These are phyloP conservation scores for Lachnellula suecica DNA, from an alignment of 2,329 filamentous ascomycete species.

Conservation along the genomic window DNA sequence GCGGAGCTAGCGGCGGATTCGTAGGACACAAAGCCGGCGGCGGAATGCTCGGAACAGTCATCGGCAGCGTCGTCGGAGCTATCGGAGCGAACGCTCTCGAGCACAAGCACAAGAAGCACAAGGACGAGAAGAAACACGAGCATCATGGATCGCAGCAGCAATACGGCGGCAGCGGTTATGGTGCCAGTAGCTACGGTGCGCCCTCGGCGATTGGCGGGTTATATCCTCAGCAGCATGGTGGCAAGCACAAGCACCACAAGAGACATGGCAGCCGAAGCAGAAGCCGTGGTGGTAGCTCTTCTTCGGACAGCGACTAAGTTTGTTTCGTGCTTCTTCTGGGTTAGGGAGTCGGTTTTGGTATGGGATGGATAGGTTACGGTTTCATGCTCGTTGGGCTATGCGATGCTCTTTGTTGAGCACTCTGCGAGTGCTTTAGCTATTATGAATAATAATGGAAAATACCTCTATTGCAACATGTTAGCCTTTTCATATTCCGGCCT, in stretches of 20 bases:
- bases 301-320: slow-evolving; percentile 23
- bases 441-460: too few species aligned
- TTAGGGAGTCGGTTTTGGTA: too few species aligned
- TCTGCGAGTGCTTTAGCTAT: too few species aligned
- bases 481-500: too few species aligned
- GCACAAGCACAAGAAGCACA: slow-evolving; percentile 39
- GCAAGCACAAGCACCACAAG: slow-evolving; percentile 18
- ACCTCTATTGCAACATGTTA: too few species aligned
- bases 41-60: slow-evolving; percentile 51
- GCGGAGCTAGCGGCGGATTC: slow-evolving; percentile 52
- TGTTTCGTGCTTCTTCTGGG: too few species aligned
- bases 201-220: slow-evolving; percentile 15
- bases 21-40: slow-evolving; percentile 54
- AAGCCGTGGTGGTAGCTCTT: slow-evolving; percentile 13
- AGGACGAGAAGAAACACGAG: slow-evolving; percentile 30
- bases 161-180: slow-evolving; percentile 10
- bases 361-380: too few species aligned
- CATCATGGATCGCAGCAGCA: slow-evolving; percentile 9
- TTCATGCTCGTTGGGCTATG: too few species aligned
- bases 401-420: too few species aligned
- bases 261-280: slow-evolving; percentile 17
- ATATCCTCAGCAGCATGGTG: slow-evolving; percentile 13
- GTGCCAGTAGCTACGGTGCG: background rate
- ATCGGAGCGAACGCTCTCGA: slow-evolving; percentile 54
- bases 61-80: slow-evolving; percentile 53